phyloP scores from a whole-genome alignment of 176 grass and related monocot species.

The Oryza nivara region DNA sequence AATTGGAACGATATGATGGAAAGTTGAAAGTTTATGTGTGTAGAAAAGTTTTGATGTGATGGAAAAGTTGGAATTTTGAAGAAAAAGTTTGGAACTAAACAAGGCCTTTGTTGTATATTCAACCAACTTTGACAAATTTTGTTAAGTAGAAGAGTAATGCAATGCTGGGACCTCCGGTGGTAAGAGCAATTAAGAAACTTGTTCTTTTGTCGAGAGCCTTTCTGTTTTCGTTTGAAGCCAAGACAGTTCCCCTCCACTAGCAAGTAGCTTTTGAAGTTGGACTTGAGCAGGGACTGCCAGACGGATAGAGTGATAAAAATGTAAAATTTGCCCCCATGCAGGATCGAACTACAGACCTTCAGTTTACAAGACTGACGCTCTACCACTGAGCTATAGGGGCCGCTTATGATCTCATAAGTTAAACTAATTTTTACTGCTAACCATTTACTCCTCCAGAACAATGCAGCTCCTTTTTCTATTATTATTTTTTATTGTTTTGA shows the following conservation, averaged over 20 bases:
- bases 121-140: neutral
- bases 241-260: neutral
- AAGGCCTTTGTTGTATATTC: neutral
- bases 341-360: conserved; percentile 99
- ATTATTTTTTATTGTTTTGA: no score
- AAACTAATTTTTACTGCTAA: no score
- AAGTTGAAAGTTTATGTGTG: no score
- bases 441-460: no score
- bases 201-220: neutral
- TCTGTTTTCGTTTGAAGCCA: neutral
- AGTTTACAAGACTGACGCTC: conserved; percentile 99
- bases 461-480: no score
- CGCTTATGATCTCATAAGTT: neutral
- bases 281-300: neutral
- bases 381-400: conserved; percentile 99
- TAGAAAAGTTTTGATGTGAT: no score
- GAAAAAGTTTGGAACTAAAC: no score
- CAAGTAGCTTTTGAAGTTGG: neutral
- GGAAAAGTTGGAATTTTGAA: no score
- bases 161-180: neutral
- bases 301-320: neutral
- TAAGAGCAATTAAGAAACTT: neutral
- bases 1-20: no score
- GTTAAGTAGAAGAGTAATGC: neutral
- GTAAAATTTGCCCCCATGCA: conserved; percentile 72